These are phyloP conservation scores for Toxicodendron radicans DNA, from an alignment of 345 rosid genomes.

Conservation along the genomic window DNA sequence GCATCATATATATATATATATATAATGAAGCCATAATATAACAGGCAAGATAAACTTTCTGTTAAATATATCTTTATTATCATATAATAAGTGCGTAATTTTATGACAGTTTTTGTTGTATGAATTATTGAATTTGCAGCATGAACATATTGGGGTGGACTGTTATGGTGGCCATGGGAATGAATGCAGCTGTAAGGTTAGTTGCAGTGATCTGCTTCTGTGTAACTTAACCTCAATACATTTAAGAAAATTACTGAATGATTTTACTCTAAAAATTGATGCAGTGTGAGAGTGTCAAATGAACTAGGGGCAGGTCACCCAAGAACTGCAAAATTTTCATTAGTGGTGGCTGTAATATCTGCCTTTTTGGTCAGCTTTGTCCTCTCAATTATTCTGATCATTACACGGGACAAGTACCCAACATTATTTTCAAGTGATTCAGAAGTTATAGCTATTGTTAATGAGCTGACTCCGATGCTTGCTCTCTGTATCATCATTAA, in stretches of 20 bases:
- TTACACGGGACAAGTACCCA: constrained; percentile 52
- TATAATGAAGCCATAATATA: neutral
- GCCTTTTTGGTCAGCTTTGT: constrained; percentile 49
- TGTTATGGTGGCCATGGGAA: constrained; percentile 72
- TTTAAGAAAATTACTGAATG: too few species aligned
- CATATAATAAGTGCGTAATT: too few species aligned
- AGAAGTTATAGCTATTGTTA: constrained; percentile 51
- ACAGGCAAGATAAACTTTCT: too few species aligned
- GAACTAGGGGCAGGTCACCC: constrained; percentile 83
- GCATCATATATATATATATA: too few species aligned
- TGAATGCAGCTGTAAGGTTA: constrained; percentile 60
- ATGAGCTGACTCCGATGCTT: constrained; percentile 68
- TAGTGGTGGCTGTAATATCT: constrained; percentile 55
- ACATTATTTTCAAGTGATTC: constrained; percentile 55
- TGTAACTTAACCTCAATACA: too few species aligned
- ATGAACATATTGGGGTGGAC: constrained; percentile 88
- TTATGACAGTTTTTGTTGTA: neutral
- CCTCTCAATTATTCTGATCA: constrained; percentile 44
- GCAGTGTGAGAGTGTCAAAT: constrained; percentile 78
- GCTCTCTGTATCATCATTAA: constrained; percentile 65
- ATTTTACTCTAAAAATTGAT: neutral
- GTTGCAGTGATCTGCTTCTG: constrained; percentile 18
- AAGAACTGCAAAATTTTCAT: constrained; percentile 54
- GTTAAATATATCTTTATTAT: too few species aligned
- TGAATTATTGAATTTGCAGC: constrained; percentile 26